Base-by-base conservation (phyloP, 768 basidiomycete genomes). In the Leccinum truebloodii region DNA sequence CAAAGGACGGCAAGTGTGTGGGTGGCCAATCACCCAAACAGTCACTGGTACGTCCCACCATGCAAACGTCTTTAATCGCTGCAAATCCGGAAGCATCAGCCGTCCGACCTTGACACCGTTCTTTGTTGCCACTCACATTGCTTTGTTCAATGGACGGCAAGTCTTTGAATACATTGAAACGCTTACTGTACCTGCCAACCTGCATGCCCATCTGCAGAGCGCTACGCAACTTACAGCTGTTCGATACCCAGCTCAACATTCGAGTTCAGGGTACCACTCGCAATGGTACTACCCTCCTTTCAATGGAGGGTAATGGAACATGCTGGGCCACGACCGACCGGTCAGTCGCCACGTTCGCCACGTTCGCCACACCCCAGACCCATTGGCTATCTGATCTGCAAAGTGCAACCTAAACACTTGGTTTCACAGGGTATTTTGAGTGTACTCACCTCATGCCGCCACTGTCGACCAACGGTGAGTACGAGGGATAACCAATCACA, bases 401-500 rank as follows among this genome's bases (percentile, higher is more conserved):
- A n/a, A 41, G 39, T n/a, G 8, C 7, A 39, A 39, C 18, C 7
- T 46, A 18, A 24, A 24, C n/a, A 26, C 20, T 10, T 14, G 1
- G 14, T 18, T 39, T 52, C 46, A 12, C 20, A 34, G 28, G 24
- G 10, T 6, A 20, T 16, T 6, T 12, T 7, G 30, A 28, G 39
- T 37, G 41, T 20, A 64, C 58, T 44, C 54, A 50, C 52, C 41
- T 49, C 7, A 51, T 16, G 4, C 46, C 4, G 46, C 46, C 46
- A 20, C 22, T 22, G 24, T 49, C 14, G 14, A 7, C 13, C 22
- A 48, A 14, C 13, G 30, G 18, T 22, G 39, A 30, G 13, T 28
- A 26, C 6, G 18, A 6, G 9, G 22, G 32, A 48, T 22, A 6
- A 6, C 13, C 22, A 9, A 18, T 35, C 44, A 28, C 28, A 28